Evolutionary conservation across 164 flowering plant genomes (phyloP).

Genomic region (Vitis rupestris): DNA sequence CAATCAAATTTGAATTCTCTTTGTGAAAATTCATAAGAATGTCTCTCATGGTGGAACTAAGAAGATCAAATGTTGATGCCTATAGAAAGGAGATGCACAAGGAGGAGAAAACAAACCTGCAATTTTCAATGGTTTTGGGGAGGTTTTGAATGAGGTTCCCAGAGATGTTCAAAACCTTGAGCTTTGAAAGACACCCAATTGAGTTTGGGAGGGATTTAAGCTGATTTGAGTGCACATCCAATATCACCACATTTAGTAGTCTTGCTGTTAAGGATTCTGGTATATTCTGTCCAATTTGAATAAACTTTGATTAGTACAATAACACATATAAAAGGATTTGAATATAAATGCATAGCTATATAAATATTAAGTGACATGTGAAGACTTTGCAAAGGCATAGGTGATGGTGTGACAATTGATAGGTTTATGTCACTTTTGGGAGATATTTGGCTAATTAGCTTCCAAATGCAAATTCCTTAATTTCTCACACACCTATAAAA

Average conservation of each 20-base stretch:
- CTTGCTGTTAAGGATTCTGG: constrained; percentile 88
- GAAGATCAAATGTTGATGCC: no score
- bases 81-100: not conserved
- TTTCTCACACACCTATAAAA: no score
- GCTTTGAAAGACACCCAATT: constrained; percentile 84
- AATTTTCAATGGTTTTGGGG: constrained; percentile 73
- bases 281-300: constrained; percentile 45
- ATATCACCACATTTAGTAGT: constrained; percentile 60
- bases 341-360: no score
- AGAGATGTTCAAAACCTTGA: constrained; percentile 73
- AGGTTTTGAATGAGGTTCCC: constrained; percentile 65
- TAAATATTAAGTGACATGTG: no score
- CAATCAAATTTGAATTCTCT: no score
- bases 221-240: constrained; percentile 90
- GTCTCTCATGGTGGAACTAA: no score
- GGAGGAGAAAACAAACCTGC: constrained; percentile 58
- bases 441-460: no score
- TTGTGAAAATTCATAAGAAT: no score
- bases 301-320: not conserved
- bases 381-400: no score
- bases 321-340: not conserved
- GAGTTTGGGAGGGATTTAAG: constrained; percentile 78
- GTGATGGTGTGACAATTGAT: no score
- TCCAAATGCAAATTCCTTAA: no score
- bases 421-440: no score